A percentile compares a stretch with the other conserved stretches of the same genome.
phyloP scores from a whole-genome alignment of 441 rosid species.

The Syzygium syzygioides region DNA sequence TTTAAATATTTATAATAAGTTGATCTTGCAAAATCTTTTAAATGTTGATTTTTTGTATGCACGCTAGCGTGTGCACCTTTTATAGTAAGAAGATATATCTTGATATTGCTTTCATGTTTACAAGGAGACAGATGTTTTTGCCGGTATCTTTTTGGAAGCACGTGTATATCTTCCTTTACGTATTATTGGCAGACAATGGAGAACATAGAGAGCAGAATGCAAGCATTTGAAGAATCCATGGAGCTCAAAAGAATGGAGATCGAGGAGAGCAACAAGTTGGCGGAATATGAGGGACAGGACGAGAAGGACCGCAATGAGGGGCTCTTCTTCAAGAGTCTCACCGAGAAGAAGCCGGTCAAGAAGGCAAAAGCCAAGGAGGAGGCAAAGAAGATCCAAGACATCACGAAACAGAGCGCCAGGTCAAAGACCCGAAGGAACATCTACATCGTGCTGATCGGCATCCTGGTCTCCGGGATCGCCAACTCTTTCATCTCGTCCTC shows the following conservation, averaged over 20 bases:
- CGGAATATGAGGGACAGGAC: conserved; percentile 65
- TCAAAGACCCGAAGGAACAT: conserved; percentile 55
- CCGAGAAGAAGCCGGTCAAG: conserved; percentile 42
- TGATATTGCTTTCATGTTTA: too few species aligned
- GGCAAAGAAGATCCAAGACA: conserved; percentile 38
- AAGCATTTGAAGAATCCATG: conserved; percentile 79
- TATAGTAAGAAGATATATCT: too few species aligned
- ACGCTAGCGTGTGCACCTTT: too few species aligned
- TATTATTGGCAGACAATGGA: conserved; percentile 54
- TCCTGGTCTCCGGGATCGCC: conserved; percentile 42
- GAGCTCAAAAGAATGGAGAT: conserved; percentile 55
- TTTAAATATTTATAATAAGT: too few species aligned
- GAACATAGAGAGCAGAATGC: conserved; percentile 82
- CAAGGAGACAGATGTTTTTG: too few species aligned
- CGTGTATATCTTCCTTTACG: neutral
- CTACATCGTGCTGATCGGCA: conserved; percentile 62
- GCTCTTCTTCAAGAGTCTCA: conserved; percentile 77
- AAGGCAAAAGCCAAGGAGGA: conserved; percentile 53
- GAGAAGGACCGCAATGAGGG: conserved; percentile 71
- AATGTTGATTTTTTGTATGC: too few species aligned
- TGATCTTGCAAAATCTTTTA: too few species aligned
- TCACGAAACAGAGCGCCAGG: conserved; percentile 44
- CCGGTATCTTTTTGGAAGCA: too few species aligned
- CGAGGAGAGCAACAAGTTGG: conserved; percentile 47
- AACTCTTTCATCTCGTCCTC: conserved; percentile 54